Percentiles rank a stretch among this genome's conserved stretches.
These are phyloP conservation scores for Botrytis elliptica DNA, from an alignment of 2,329 filamentous ascomycete genomes.

Conservation along the genomic window DNA sequence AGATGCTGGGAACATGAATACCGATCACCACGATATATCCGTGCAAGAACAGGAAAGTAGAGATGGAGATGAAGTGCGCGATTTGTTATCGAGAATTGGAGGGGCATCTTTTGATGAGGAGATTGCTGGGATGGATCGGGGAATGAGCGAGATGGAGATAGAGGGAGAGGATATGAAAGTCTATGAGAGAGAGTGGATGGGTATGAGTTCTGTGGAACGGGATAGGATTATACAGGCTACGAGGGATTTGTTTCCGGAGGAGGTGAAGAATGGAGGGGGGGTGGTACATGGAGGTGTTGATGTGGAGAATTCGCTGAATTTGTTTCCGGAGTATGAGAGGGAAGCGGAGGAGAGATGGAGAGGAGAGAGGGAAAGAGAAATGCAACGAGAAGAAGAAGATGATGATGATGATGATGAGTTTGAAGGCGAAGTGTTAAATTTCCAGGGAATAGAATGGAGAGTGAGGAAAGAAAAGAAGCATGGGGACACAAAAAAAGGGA, in stretches of 20 bases:
- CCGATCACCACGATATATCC: not conserved
- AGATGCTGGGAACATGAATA: not conserved
- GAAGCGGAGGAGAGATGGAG: not conserved
- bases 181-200: not conserved
- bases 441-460: not conserved
- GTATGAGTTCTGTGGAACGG: not conserved
- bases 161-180: not conserved
- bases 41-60: constrained; percentile 29
- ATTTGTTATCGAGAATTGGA: constrained; percentile 38
- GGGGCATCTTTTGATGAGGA: not conserved
- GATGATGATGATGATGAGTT: not conserved
- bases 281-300: not conserved
- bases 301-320: not conserved
- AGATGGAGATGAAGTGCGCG: constrained; percentile 45
- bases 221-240: not conserved
- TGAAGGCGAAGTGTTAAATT: not conserved
- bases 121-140: not conserved
- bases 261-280: too few species aligned
- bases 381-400: too few species aligned
- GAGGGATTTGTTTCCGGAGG: constrained; percentile 13
- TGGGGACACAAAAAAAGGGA: not conserved
- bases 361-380: not conserved
- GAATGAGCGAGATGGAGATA: not conserved
- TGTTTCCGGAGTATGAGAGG: not conserved
- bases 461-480: not conserved